Percentiles rank a stretch among this genome's conserved stretches.
phyloP scores from a whole-genome alignment of 169 alveolate genomes.

The Plasmodium chabaudi region DNA sequence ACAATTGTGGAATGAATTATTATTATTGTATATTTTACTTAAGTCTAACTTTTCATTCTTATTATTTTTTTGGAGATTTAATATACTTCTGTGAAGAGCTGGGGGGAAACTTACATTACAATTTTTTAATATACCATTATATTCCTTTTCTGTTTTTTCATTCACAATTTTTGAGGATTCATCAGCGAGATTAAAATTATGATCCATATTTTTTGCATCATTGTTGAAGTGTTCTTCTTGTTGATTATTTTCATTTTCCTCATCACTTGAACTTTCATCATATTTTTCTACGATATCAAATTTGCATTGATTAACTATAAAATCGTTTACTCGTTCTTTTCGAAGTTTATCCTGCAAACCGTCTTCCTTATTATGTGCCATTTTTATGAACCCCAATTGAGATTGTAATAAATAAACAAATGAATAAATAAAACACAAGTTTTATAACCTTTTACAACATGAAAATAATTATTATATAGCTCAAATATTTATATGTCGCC shows the following conservation, averaged over 20 bases:
- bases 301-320: constrained; percentile 43
- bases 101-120: constrained; percentile 43
- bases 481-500: too few species aligned
- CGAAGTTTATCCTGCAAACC: constrained; percentile 59
- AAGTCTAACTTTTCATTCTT: constrained; percentile 23
- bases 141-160: neutral
- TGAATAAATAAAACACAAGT: too few species aligned
- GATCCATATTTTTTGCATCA: neutral
- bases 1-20: neutral
- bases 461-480: too few species aligned
- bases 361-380: neutral
- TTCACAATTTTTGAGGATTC: neutral
- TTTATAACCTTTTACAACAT: too few species aligned
- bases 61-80: constrained; percentile 58
- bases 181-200: neutral
- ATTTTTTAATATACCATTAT: neutral
- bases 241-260: neutral
- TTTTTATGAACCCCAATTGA: too few species aligned
- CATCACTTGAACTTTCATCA: constrained; percentile 46
- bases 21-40: constrained; percentile 13
- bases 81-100: constrained; percentile 57
- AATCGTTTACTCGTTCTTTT: constrained; percentile 51
- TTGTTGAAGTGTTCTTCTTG: neutral
- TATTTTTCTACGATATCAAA: constrained; percentile 57
- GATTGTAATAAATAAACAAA: too few species aligned